Evolutionary conservation across 75 land plant species (phyloP).

Genomic region (Picea glauca): DNA sequence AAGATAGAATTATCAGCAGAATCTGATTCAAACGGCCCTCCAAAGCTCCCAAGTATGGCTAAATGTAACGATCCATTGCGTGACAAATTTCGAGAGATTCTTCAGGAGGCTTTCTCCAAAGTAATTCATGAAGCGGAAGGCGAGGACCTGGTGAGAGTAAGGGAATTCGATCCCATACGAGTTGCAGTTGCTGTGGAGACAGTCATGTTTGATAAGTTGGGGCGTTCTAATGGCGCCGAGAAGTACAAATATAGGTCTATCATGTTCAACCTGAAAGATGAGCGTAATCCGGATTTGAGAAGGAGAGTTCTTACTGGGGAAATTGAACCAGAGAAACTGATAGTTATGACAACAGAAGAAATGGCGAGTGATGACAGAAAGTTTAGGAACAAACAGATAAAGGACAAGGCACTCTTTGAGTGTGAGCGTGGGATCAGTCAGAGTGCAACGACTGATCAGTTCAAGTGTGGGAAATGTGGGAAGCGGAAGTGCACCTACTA

Average conservation of each 20-base stretch:
- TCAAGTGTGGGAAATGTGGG: constrained; percentile 39
- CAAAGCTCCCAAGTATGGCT: neutral
- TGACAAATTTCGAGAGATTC: no score
- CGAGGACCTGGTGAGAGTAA: no score
- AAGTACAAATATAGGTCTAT: constrained; percentile 32
- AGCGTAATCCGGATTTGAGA: constrained; percentile 36
- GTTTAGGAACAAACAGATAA: constrained; percentile 28
- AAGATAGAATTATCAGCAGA: no score
- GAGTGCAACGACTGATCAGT: constrained; percentile 37
- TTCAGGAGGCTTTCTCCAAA: no score
- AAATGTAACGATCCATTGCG: neutral
- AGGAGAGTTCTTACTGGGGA: constrained; percentile 34
- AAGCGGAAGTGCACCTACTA: constrained; percentile 29
- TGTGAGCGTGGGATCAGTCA: constrained; percentile 31
- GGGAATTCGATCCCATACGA: no score
- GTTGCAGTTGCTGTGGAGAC: neutral
- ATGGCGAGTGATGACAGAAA: constrained; percentile 52
- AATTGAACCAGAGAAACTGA: constrained; percentile 19
- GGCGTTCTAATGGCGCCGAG: constrained; percentile 19
- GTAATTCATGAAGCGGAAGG: no score
- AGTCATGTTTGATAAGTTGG: constrained; percentile 19
- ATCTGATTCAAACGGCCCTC: neutral
- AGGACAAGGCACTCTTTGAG: constrained; percentile 45
- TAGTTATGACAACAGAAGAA: constrained; percentile 26
- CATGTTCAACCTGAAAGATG: constrained; percentile 37